Base-by-base conservation (phyloP, 495 filamentous ascomycete species). In the Venustampulla echinocandica region DNA sequence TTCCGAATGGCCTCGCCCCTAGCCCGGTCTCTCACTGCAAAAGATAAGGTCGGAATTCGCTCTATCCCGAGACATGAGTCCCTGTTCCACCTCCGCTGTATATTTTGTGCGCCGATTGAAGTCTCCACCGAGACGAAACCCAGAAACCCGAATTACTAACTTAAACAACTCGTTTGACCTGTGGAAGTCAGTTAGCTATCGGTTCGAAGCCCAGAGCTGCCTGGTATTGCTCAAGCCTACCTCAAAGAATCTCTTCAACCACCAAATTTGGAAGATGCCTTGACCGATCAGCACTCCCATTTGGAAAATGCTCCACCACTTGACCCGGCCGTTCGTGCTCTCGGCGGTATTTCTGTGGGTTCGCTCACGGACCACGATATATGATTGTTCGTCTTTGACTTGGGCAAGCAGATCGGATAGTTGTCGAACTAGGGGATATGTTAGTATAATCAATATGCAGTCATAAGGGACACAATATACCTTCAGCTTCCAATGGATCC, bases 231-330 rank as follows among this genome's bases (percentile, higher is more conserved):
- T 57, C 36, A 54, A 52, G 44, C 53, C 58, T 58, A 95, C 90
- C 85, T 98, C 92, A 62, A 98, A 98, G 72, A 98, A 97, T 60
- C 93, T 71, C 74, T 94, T 90, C 64, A 98, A 62, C 86, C 92
- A 98, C 92, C 93, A 97, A 50, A 98, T 93, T 69, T 98, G 92
- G 74, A 97, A 98, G 41, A 96, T 70, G 57, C 88, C 88, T 72
- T 95, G 87, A 36, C 84, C 92, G 49, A 92, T 73, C 38, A 98
- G 75, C 45, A 98, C 84, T 42, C 80, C 77, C 47, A 98, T 75
- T 66, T 97, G 89, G 68, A 97, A 97, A 50, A 97, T 77, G 63
- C 90, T 96, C 93, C 93, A 98, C 92, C 92, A 98, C 69, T 98
- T 98, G 49, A 98, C 92, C 44, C 92, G 73, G 50, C 80, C 78